phyloP scores from a whole-genome alignment of 2,329 filamentous ascomycete genomes.

The Exophiala viscosa region DNA sequence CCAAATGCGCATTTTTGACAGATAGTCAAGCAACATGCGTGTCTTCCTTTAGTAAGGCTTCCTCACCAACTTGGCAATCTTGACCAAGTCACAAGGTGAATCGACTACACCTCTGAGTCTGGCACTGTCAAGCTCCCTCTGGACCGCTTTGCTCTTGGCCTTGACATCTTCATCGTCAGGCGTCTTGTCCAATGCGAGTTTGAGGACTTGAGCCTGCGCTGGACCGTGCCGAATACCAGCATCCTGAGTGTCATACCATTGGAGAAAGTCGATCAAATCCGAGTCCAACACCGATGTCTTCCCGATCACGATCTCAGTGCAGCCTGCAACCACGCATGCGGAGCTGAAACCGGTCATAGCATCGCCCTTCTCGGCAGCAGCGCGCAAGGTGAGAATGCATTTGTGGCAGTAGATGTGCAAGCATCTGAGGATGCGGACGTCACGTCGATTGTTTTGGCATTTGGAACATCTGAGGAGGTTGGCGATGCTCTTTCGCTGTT shows the following conservation, averaged over 20 bases:
- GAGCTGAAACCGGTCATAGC: conserved; percentile 14
- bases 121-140: neutral
- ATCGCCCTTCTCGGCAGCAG: conserved; percentile 12
- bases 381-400: conserved; percentile 15
- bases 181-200: conserved; percentile 7
- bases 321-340: conserved; percentile 13
- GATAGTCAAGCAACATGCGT: neutral
- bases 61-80: conserved; percentile 18
- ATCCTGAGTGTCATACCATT: conserved; percentile 21
- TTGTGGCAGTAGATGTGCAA: conserved; percentile 23
- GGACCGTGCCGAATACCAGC: neutral
- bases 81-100: conserved; percentile 9
- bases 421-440: conserved; percentile 21
- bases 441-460: conserved; percentile 13
- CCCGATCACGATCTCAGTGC: conserved; percentile 15
- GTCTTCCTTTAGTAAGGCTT: conserved; percentile 15
- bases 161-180: conserved; percentile 16
- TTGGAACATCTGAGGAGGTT: conserved; percentile 9
- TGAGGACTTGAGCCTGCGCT: conserved; percentile 11
- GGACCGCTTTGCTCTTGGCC: conserved; percentile 3
- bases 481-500: conserved; percentile 8
- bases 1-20: neutral
- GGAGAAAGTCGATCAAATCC: conserved; percentile 19
- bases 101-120: neutral
- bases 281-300: conserved; percentile 20